Evolutionary conservation across 352 stramenopile species (phyloP), one percentile per base, ranked within the genome.

Genomic region (Globisporangium nagaii): DNA sequence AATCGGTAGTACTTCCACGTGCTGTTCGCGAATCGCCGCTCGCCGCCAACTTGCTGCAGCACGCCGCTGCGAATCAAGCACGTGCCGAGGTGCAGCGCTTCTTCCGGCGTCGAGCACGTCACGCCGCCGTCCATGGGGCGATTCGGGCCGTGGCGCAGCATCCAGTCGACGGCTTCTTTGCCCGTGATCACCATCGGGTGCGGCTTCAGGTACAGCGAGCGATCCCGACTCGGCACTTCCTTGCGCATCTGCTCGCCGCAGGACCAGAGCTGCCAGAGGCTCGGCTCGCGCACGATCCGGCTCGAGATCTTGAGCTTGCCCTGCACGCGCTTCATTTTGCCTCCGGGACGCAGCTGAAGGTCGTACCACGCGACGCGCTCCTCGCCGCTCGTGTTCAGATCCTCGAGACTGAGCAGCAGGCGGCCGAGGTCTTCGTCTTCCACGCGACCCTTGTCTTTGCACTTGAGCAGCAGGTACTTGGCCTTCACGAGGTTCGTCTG

Each of bases 1-100:
- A 95, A 95, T 3, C 84, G 82, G 57, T 95, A 95, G 51, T 95
- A 95, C 54, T 91, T 92, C 76, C 80, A 93, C 48, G 80, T 84
- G 51, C 74, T 90, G 61, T 88, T 93, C 8, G 76, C 69, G 49
- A 93, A 93, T 22, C 79, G 73, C 17, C 63, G 64, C 19, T 90
- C 81, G 22, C 80, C 82, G 20, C 82, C 88, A 2, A 91, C 77
- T 24, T 92, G 79, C 31, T 78, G 73, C 30, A 95, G 63, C 17
- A 95, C 71, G 2, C 75, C 75, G 31, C 76, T 83, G 4, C 81
- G 79, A 42, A 95, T 64, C 3, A 90, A 52, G 30, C 78, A 84
- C 31, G 68, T 87, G 20, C 82, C 84, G 2, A 95, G 60, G n/a
- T 91, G 53, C 49, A 88, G 70, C 9, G 82, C 84, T 47, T 95